Percentiles rank a stretch among this genome's conserved stretches.
These are phyloP conservation scores for Paracoccidioides brasiliensis DNA, from an alignment of 2,329 filamentous ascomycete genomes.

Conservation along the genomic window DNA sequence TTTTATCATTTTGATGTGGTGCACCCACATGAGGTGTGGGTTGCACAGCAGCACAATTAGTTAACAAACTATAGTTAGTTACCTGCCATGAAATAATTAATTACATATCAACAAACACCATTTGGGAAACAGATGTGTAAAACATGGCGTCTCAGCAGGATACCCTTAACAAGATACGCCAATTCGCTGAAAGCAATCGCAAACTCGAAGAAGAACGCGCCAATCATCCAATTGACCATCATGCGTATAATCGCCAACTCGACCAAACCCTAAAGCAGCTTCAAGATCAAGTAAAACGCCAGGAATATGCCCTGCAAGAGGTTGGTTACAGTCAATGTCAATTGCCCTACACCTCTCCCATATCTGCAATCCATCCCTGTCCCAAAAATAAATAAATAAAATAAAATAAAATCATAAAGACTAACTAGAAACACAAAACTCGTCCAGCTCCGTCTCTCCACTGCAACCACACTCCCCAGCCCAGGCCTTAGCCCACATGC, in stretches of 20 bases:
- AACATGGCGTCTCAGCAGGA: slow-evolving; percentile 3
- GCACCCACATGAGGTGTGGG: too few relatives aligned
- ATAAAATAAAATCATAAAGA: background rate
- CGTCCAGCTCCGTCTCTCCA: slow-evolving; percentile 8
- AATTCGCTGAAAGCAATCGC: slow-evolving; percentile 22
- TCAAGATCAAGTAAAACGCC: slow-evolving; percentile 38
- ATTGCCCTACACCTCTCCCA: background rate
- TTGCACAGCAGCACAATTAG: too few relatives aligned
- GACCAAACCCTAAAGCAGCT: slow-evolving; percentile 57
- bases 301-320: slow-evolving; percentile 35
- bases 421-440: background rate
- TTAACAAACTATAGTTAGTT: too few relatives aligned
- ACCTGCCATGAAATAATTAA: too few relatives aligned
- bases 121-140: background rate
- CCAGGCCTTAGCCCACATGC: slow-evolving; percentile 17
- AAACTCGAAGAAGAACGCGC: slow-evolving; percentile 23
- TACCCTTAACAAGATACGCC: slow-evolving; percentile 8
- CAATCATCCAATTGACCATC: slow-evolving; percentile 17
- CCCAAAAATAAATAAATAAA: background rate
- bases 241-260: slow-evolving; percentile 32
- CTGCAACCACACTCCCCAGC: slow-evolving; percentile 14
- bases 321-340: slow-evolving; percentile 19
- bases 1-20: too few relatives aligned
- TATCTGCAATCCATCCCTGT: background rate
- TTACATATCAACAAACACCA: too few relatives aligned